Conservation (phyloP, 2,329 filamentous ascomycete genomes). For the Alternaria hordeiaustralica region DNA sequence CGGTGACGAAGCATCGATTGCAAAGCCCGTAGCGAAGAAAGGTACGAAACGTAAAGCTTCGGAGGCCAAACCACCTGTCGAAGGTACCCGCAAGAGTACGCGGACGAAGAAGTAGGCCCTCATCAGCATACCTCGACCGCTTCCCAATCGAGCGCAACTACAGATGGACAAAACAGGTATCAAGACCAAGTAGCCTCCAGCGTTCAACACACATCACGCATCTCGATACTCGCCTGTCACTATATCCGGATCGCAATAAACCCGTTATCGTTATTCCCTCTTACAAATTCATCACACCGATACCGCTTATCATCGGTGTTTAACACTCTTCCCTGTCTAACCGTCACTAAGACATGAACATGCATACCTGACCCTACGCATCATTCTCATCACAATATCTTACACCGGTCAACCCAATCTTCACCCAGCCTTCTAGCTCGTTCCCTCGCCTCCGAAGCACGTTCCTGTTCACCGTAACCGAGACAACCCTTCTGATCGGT, state of each 20-base stretch:
- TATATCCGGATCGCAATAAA: background rate
- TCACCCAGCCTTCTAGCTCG: background rate
- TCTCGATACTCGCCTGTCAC: background rate
- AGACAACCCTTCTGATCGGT: background rate
- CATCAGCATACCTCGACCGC: background rate
- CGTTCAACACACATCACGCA: background rate
- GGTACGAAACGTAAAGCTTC: constrained; percentile 34
- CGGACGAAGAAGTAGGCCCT: constrained; percentile 26
- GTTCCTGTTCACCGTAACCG: background rate
- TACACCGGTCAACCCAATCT: background rate
- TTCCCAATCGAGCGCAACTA: background rate
- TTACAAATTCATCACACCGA: background rate
- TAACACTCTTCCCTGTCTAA: background rate
- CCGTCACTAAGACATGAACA: background rate
- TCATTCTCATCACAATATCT: background rate
- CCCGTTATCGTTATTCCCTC: background rate
- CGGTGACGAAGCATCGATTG: background rate
- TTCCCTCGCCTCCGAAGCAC: background rate
- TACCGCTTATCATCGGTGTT: constrained; percentile 2
- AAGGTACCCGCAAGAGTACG: constrained; percentile 35
- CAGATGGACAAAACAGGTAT: background rate
- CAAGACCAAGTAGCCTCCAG: background rate
- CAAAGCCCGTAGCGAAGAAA: constrained; percentile 14
- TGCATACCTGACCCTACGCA: background rate
- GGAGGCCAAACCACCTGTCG: constrained; percentile 13